These are phyloP conservation scores for Styphnolobium japonicum DNA, from an alignment of 306 rosid genomes.

Conservation along the genomic window DNA sequence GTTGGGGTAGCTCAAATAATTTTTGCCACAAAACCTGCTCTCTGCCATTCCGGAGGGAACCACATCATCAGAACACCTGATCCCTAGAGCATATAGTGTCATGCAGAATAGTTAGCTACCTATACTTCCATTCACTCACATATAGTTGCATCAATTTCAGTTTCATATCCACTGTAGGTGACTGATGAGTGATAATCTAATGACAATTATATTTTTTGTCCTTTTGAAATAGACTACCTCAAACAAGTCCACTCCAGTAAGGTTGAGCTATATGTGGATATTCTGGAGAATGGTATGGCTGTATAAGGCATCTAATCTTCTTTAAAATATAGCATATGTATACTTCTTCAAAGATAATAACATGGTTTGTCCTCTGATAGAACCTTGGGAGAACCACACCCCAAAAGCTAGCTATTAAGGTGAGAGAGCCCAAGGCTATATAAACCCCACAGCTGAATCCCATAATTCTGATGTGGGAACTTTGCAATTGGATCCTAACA, in stretches of 20 bases:
- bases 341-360: no score
- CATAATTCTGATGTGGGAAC: no score
- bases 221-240: not conserved
- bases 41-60: not conserved
- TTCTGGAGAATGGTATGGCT: not conserved
- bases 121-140: constrained; percentile 15
- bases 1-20: not conserved
- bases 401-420: no score
- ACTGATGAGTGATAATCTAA: not conserved
- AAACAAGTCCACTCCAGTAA: not conserved
- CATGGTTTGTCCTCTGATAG: not conserved
- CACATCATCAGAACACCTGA: not conserved
- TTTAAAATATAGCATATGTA: not conserved
- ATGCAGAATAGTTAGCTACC: not conserved
- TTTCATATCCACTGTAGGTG: constrained; percentile 5
- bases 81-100: not conserved
- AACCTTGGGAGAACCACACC: no score
- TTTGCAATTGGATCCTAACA: no score
- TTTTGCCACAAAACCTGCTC: not conserved
- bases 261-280: not conserved
- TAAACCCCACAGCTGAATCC: no score
- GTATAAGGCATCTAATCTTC: not conserved
- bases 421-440: no score
- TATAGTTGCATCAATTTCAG: not conserved
- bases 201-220: not conserved